Percentiles rank a stretch among this genome's conserved stretches.
Conservation (phyloP, 2,329 filamentous ascomycete genomes). For the Aureobasidium sp. region DNA sequence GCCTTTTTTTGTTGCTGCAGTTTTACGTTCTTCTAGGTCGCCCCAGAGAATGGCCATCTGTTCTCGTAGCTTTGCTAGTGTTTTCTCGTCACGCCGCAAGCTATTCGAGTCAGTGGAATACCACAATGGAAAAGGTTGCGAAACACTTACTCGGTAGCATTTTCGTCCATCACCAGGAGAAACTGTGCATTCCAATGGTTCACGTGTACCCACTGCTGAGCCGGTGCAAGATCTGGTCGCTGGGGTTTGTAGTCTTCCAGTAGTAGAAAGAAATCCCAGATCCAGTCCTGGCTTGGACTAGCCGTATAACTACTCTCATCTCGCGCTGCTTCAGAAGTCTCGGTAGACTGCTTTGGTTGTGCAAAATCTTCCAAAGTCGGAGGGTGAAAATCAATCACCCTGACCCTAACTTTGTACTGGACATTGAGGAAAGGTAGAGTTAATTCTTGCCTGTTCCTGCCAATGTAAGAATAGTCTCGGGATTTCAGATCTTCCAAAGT, state of each 20-base stretch:
- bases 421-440: slow-evolving; percentile 65
- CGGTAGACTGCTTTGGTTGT: slow-evolving; percentile 17
- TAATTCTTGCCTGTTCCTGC: slow-evolving; percentile 25
- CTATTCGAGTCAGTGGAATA: slow-evolving; percentile 30
- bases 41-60: slow-evolving; percentile 79
- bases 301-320: slow-evolving; percentile 28
- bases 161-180: slow-evolving; percentile 50
- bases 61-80: slow-evolving; percentile 54
- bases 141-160: slow-evolving; percentile 47
- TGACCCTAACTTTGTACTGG: slow-evolving; percentile 61
- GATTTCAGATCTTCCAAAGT: slow-evolving; percentile 43
- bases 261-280: slow-evolving; percentile 76
- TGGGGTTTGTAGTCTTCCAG: slow-evolving; percentile 59
- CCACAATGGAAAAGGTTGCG: neutral
- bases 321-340: neutral
- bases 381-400: slow-evolving; percentile 79
- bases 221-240: slow-evolving; percentile 31
- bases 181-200: slow-evolving; percentile 51
- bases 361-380: slow-evolving; percentile 64
- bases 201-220: slow-evolving; percentile 61
- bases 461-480: neutral
- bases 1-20: slow-evolving; percentile 17
- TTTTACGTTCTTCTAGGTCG: slow-evolving; percentile 67
- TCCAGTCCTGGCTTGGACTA: slow-evolving; percentile 48
- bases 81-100: slow-evolving; percentile 47